Evolutionary conservation across 768 basidiomycete genomes (phyloP), one percentile per base, ranked within the genome.

Genomic region (Pleurotus sapidus): DNA sequence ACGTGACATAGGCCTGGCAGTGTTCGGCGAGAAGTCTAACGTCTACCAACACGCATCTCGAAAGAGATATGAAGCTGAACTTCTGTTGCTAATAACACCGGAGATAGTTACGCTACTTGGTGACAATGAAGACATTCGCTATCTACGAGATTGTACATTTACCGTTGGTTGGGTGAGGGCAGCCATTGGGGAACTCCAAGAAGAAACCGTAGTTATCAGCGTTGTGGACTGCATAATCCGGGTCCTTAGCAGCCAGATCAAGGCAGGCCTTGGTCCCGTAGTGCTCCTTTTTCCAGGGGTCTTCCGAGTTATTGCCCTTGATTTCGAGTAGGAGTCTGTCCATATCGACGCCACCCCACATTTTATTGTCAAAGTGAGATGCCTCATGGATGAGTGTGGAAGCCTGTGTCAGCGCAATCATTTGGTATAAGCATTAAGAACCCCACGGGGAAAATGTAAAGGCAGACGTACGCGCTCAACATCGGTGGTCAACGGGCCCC

Each of bases 311-410:
- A 27, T 20, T 50, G 1, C 49, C 49, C 30, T 18, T 50, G 6
- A 50, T 17, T 17, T 24, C 15, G 14, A 50, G 14, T 5, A 50
- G 23, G 4, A 34, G 24, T 11, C 18, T 8, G 4, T 50, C 49
- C n/a, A 15, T 12, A 5, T 15, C 30, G 5, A 27, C 11, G 12
- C 49, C 30, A 14, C 20, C 20, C 25, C 34, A 34, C 25, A 50
- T 8, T n/a, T 50, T 27, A 0, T 50, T 20, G 27, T n/a, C 37
- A n/a, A 30, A 50, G 6, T 50, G 49, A 11, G 49, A 50, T 12
- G 49, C 49, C 34, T 50, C 49, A 6, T 50, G 49, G 24, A 50
- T 37, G n/a, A 50, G 49, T 11, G 49, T 50, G 3, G 49, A 50
- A 4, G 24, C 49, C 49, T 50, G 5, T 25, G 23, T 3, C 11